phyloP scores from a whole-genome alignment of 345 rosid species.

The Eucalyptus decipiens region DNA sequence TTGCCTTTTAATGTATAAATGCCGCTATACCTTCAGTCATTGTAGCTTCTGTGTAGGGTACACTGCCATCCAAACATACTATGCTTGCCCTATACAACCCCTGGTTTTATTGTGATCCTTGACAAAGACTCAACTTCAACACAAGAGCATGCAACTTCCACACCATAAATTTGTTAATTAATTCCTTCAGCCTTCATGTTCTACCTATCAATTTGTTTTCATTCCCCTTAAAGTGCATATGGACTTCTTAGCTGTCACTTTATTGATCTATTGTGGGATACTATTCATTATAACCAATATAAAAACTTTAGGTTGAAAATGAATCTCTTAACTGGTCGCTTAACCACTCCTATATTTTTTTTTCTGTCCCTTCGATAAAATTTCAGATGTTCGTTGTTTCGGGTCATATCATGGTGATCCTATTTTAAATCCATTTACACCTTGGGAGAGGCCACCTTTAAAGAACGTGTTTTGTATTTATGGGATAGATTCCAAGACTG shows the following conservation, averaged over 20 bases:
- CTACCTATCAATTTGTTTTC: not conserved
- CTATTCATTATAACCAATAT: not conserved
- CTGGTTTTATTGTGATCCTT: not conserved
- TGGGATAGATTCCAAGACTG: slow-evolving; percentile 75
- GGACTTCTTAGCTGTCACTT: not conserved
- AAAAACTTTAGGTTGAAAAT: not conserved
- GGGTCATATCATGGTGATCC: slow-evolving; percentile 83
- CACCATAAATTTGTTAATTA: not conserved
- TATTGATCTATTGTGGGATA: not conserved
- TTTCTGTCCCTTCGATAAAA: not conserved
- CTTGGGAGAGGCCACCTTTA: slow-evolving; percentile 89
- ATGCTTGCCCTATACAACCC: not conserved
- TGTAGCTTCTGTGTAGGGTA: not conserved
- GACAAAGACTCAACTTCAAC: not conserved
- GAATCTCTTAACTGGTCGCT: not conserved
- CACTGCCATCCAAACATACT: not conserved
- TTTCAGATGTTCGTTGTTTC: not conserved
- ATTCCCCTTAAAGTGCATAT: not conserved
- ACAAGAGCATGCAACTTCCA: not conserved
- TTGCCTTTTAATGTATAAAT: not conserved
- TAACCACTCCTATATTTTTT: not conserved
- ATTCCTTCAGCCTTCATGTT: not conserved
- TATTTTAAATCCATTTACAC: slow-evolving; percentile 84
- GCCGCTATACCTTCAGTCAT: not conserved
- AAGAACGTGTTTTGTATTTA: slow-evolving; percentile 90